Conservation (phyloP, 768 basidiomycete species). For the Dioszegia aurantiaca region DNA sequence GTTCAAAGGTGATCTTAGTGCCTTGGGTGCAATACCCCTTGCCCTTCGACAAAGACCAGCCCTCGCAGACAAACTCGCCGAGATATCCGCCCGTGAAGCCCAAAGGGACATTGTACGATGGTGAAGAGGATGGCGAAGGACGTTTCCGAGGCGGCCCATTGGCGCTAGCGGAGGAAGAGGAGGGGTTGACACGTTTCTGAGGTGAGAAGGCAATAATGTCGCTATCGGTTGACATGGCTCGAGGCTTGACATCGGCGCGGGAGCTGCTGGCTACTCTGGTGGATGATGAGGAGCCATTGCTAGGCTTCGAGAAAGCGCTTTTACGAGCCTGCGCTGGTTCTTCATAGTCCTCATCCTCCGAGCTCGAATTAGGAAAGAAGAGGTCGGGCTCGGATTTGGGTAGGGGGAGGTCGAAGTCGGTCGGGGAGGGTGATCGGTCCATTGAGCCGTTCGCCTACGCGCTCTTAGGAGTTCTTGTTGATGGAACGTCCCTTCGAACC, state of each 20-base stretch:
- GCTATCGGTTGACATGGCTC: slow-evolving; percentile 20
- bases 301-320: neutral
- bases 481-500: no score
- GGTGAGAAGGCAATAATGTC: slow-evolving; percentile 28
- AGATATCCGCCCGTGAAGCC: slow-evolving; percentile 41
- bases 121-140: slow-evolving; percentile 17
- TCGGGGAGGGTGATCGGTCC: slow-evolving; percentile 6
- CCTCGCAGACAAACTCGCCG: slow-evolving; percentile 50
- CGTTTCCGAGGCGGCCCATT: slow-evolving; percentile 28
- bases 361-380: slow-evolving; percentile 42
- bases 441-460: no score
- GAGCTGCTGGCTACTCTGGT: neutral
- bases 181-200: neutral
- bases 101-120: slow-evolving; percentile 26
- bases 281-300: neutral
- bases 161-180: slow-evolving; percentile 1
- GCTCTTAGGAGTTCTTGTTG: no score
- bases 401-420: neutral
- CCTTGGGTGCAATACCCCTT: slow-evolving; percentile 49
- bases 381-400: slow-evolving; percentile 40
- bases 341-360: slow-evolving; percentile 34
- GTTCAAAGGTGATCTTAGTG: slow-evolving; percentile 41
- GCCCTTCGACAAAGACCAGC: slow-evolving; percentile 49
- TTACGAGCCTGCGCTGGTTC: neutral
- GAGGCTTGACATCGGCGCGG: slow-evolving; percentile 1